Evolutionary conservation across 2,329 filamentous ascomycete genomes (phyloP), one percentile per base, ranked within the genome.

Genomic region (Pseudogymnoascus sp.): DNA sequence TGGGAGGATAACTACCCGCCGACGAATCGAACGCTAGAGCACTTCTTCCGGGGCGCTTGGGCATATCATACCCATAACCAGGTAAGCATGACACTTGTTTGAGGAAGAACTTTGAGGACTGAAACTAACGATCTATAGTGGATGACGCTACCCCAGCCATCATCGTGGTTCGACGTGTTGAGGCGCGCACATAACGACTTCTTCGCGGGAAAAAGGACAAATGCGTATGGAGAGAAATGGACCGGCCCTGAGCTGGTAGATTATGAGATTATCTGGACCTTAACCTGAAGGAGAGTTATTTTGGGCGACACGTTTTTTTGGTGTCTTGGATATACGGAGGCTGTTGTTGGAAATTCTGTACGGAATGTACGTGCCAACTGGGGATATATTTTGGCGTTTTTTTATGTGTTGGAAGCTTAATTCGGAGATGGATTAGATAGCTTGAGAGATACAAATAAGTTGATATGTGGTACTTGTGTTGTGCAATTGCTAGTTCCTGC

Each of bases 21-120:
- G n/a, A 83, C 80, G 65, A 84, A 84, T 68, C 76, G 82, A 40
- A 83, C 80, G 0, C 63, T 84, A 59, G 78, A 82, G 68, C 80
- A 83, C 67, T 84, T 84, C 72, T 83, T 84, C 73, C 75, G 78
- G 5, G 82, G 82, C 1, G 78, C 80, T 22, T 84, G 80, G 79
- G 83, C 80, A 28, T 84, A 84, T 69, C 82, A 84, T 69, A 79
- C 83, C 64, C 81, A 84, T 68, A 84, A 84, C 66, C 81, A 82
- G 74, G 80, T 82, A 72, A 72, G 77, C 71, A 65, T 61, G 11
- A 31, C 28, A 8, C 35, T 12, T 66, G 37, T 8, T n/a, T 33
- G n/a, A 12, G 46, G 26, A 26, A 10, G 6, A 19, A 2, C 1
- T 26, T 24, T 26, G 2, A 2, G 14, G 14, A 56, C 10, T 33